phyloP scores from a whole-genome alignment of 495 filamentous ascomycete genomes.

The Trichoderma orchidacearum region DNA sequence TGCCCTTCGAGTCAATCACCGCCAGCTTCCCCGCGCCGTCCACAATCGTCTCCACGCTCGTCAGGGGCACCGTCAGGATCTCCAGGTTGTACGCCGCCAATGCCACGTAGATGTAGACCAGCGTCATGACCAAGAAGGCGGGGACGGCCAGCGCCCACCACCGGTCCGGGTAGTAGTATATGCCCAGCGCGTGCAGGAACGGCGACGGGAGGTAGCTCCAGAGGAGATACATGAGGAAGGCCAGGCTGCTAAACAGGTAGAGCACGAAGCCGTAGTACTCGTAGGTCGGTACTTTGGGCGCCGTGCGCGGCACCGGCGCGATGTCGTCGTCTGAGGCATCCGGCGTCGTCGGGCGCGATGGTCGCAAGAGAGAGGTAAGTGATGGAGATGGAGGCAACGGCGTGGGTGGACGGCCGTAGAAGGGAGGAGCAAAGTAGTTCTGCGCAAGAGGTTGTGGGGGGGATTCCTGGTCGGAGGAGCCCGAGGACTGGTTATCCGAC shows the following conservation, averaged over 20 bases:
- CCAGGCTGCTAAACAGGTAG: constrained; percentile 69
- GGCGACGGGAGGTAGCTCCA: constrained; percentile 91
- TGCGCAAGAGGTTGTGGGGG: constrained; percentile 26
- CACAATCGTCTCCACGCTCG: constrained; percentile 76
- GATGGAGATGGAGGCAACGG: constrained; percentile 89
- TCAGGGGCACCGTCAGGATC: constrained; percentile 70
- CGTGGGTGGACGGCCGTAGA: constrained; percentile 78
- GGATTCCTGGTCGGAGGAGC: constrained; percentile 14
- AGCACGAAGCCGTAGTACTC: constrained; percentile 98
- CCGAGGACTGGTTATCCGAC: constrained; percentile 19
- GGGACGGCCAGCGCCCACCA: constrained; percentile 96
- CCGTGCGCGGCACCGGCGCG: constrained; percentile 70
- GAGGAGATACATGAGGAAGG: constrained; percentile 79
- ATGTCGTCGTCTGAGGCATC: constrained; percentile 80
- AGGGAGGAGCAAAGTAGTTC: constrained; percentile 68
- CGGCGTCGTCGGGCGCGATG: constrained; percentile 81
- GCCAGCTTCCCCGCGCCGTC: constrained; percentile 82
- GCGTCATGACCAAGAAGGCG: constrained; percentile 71
- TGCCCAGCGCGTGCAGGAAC: constrained; percentile 82
- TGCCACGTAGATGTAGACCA: constrained; percentile 90
- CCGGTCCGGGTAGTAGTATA: constrained; percentile 91
- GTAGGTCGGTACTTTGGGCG: constrained; percentile 90
- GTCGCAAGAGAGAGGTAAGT: constrained; percentile 85
- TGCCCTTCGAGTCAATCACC: constrained; percentile 59
- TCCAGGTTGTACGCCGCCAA: constrained; percentile 84